Evolutionary conservation across 129 eudicot genomes (phyloP), one percentile per base, ranked within the genome.

Genomic region (Deinandra increscens): DNA sequence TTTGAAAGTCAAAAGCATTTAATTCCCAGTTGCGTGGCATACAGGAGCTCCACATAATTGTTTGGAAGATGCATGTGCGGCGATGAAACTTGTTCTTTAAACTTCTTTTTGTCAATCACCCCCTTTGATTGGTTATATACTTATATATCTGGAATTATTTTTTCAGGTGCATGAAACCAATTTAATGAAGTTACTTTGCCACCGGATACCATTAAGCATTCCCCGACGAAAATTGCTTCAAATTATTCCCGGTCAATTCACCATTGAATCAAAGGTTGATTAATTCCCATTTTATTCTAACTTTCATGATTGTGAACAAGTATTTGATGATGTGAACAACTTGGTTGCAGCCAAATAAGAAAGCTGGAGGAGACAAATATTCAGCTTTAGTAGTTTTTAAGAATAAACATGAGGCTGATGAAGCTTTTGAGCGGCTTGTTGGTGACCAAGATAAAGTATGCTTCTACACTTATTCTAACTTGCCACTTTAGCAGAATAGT

Each of bases 191-290:
- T 78, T 94, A 75, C 85, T 89, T 42, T 48, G 89, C 38, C 99
- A 94, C 72, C 81, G 91, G 31, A 90, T 94, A 72, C 96, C 99
- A 12, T 33, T 34, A 65, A 70, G 44, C 66, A 39, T 94, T 34
- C 75, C 82, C 23, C 75, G 69, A 71, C 78, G 82, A 69, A 94
- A 82, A 48, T 83, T 90, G 66, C 81, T 75, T 66, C 64, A 82
- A 64, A 46, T 90, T 51, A 73, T 94, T 45, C 73, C 84, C 15
- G 97, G 99, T 60, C 88, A 89, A 41, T 93, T 83, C 54, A 85
- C 88, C 12, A 53, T 87, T 39, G 90, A 89, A 75, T 62, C 80
- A 54, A 83, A 93, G 97, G 97, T 92, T 60, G 61, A 38, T 45
- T 33, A 60, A 56, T 29, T 29, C 48, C 22, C 34, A 54, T 33